Evolutionary conservation across 306 rosid species (phyloP).

Genomic region (Citrullus amarus): DNA sequence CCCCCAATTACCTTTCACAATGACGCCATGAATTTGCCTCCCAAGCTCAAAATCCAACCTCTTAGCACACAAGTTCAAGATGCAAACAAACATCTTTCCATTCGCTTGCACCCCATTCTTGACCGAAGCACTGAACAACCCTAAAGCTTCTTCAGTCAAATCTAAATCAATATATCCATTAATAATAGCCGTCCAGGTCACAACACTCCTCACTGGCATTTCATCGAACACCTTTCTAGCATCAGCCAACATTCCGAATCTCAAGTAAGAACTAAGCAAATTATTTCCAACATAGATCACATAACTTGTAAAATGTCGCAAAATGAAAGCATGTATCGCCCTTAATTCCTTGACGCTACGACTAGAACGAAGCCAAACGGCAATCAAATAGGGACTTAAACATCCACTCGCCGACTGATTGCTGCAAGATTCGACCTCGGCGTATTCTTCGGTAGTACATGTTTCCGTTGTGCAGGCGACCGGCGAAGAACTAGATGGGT

Average conservation of each 20-base stretch:
- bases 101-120: constrained; percentile 38
- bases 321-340: constrained; percentile 41
- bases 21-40: constrained; percentile 52
- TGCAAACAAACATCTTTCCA: constrained; percentile 64
- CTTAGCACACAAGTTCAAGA: constrained; percentile 54
- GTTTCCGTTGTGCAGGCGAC: neutral
- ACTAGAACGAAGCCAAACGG: constrained; percentile 53
- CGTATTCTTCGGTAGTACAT: constrained; percentile 7
- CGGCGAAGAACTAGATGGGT: neutral
- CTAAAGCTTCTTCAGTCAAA: constrained; percentile 54
- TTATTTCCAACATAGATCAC: constrained; percentile 53
- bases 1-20: constrained; percentile 54
- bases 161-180: constrained; percentile 51
- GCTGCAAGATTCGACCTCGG: constrained; percentile 14
- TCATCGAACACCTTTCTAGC: constrained; percentile 67
- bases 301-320: constrained; percentile 26
- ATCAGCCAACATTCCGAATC: constrained; percentile 29
- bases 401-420: constrained; percentile 11
- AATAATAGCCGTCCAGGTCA: constrained; percentile 83
- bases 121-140: constrained; percentile 38
- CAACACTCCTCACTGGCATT: constrained; percentile 50
- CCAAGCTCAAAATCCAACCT: constrained; percentile 55
- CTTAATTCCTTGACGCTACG: constrained; percentile 37
- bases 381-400: constrained; percentile 34
- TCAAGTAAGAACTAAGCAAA: constrained; percentile 55